Conservation (phyloP, 257 asterid species). For the Solanum peruvianum region DNA sequence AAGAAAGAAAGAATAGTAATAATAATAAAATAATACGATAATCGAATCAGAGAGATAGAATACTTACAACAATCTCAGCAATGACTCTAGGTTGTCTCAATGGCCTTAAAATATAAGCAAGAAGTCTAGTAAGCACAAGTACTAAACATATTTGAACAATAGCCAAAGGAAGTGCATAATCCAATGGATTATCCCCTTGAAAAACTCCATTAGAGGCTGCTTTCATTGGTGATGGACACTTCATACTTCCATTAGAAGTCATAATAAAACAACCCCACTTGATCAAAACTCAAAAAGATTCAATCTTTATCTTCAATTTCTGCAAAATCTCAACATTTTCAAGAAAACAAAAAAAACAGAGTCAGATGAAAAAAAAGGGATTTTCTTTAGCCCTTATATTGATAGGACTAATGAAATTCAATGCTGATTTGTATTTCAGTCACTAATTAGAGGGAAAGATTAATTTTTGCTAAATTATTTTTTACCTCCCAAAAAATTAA, state of each 20-base stretch:
- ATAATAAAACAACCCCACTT: not conserved
- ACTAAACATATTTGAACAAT: conserved; percentile 63
- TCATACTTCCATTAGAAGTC: conserved; percentile 9
- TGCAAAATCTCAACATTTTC: not conserved
- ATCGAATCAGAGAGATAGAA: not conserved
- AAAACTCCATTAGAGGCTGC: conserved; percentile 65
- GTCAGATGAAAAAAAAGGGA: not conserved
- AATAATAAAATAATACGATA: not conserved
- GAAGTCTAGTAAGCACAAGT: conserved; percentile 42
- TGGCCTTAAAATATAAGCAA: conserved; percentile 50
- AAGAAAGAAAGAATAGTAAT: not conserved
- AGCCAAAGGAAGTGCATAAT: conserved; percentile 59
- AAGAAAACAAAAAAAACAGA: not conserved
- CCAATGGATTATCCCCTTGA: conserved; percentile 70
- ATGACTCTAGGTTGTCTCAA: conserved; percentile 75
- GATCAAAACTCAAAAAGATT: not conserved
- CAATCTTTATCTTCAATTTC: conserved; percentile 5
- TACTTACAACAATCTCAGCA: conserved; percentile 68
- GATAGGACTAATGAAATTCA: not conserved
- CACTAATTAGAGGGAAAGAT: not conserved
- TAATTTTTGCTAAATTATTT: not conserved
- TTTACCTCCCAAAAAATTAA: not conserved
- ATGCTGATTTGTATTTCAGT: not conserved
- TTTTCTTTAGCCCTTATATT: not conserved
- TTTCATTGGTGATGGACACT: conserved; percentile 56